Evolutionary conservation across 768 basidiomycete species (phyloP), one percentile per base, ranked within the genome.

Genomic region (Mycena rebaudengoi): DNA sequence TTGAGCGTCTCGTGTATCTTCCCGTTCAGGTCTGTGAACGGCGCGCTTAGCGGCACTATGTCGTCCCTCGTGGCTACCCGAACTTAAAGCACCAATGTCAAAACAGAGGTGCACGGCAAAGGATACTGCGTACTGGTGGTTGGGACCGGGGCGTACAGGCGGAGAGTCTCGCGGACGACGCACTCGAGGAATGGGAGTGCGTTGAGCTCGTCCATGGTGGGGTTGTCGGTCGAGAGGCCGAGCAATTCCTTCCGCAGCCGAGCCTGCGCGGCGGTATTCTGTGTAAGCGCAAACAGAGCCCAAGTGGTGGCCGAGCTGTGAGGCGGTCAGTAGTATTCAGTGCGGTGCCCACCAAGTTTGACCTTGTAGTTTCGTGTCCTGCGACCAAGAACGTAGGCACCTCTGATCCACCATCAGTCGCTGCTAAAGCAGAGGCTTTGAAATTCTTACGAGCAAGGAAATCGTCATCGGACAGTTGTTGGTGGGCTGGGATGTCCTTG

Each of bases 381-480:
- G 46, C 46, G n/a, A 48, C 46, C 21, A 48, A 25, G 28, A 48
- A 48, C 23, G 46, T 48, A 25, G 46, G 46, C 14, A 48, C 46
- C 46, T 48, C 46, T 48, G 28, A 14, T 43, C 16, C 46, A 48
- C 11, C 8, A 48, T 48, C 28, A 48, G 46, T n/a, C 10, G 13
- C 26, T 48, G 23, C 23, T 29, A 45, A 48, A 48, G 26, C 10
- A 25, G 14, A 48, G 5, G n/a, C n/a, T n/a, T n/a, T n/a, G n/a
- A n/a, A n/a, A n/a, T n/a, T n/a, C 56, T n/a, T 4, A 58, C 56
- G 56, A 21, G 56, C 56, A 13, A 58, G 37, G 13, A 58, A 46
- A 40, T 59, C 58, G 7, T 46, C 45, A 28, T 48, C 46, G 13
- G 46, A 48, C 23, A 48, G 26, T 4, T 28, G 23, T 11, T 48